Conservation (phyloP, 176 grass and related monocot species). For the Tuctoria greenei region DNA sequence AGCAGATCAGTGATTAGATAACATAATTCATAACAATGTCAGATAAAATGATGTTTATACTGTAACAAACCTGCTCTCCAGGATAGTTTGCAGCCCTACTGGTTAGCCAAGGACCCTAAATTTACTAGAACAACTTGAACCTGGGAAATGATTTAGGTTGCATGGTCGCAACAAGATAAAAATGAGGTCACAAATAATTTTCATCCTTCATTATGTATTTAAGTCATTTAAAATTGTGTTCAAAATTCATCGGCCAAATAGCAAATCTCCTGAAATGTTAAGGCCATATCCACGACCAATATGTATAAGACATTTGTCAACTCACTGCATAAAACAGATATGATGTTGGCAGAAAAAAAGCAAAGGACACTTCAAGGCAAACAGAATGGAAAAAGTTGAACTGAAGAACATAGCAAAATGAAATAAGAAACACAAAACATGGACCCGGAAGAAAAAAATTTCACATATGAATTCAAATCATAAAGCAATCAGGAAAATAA, state of each 20-base stretch:
- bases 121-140: conserved; percentile 12
- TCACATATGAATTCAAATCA: conserved; percentile 18
- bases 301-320: neutral
- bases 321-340: neutral
- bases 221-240: neutral
- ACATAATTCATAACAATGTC: conserved; percentile 16
- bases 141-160: neutral
- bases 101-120: conserved; percentile 33
- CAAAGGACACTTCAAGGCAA: conserved; percentile 6
- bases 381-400: neutral
- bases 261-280: neutral
- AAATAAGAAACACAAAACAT: neutral
- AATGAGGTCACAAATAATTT: neutral
- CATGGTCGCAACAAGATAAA: neutral
- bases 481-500: conserved; percentile 20
- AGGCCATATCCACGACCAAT: neutral
- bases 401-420: conserved; percentile 2
- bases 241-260: neutral
- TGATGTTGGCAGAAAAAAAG: conserved; percentile 26
- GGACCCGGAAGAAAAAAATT: conserved; percentile 19
- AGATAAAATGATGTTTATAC: conserved; percentile 13
- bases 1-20: conserved; percentile 17
- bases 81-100: conserved; percentile 29
- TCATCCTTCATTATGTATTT: neutral
- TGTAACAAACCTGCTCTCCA: conserved; percentile 50